Base-by-base conservation (phyloP, 768 basidiomycete genomes). In the Podaxis rugospora region DNA sequence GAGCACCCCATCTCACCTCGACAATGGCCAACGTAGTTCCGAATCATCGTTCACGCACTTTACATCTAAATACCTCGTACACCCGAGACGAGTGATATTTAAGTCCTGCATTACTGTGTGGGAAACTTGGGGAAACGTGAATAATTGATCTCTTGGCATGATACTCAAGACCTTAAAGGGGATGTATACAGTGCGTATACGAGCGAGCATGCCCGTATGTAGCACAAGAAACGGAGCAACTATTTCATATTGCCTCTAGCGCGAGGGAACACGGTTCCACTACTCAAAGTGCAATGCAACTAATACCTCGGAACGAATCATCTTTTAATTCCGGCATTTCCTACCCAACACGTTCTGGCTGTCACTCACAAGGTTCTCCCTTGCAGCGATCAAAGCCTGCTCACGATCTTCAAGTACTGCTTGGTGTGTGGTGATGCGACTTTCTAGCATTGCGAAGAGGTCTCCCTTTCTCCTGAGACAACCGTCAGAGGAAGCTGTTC, bases 311-410 rank as follows among this genome's bases (percentile, higher is more conserved):
- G 16, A 40, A 40, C 39, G 16, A 44, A 18, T 13, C n/a, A 44
- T n/a, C 42, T 44, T 6, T 18, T 44, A 18, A 44, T 44, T 18
- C 5, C 42, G 25, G 18, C 7, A 3, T 11, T 51, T 39, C 16
- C 46, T 36, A 6, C 52, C 59, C 14, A 61, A 6, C 21, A 61
- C 51, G 6, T 47, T 61, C 35, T 61, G 52, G 46, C 59, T 49
- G 4, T 49, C 52, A 11, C 16, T 54, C 5, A 61, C 28, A 18
- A 54, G 21, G 25, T 27, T 54, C n/a, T 54, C 46, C 25, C 25
- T 54, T 53, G 53, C 52, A 37, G 35, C 27, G 2, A 13, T 37
- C 44, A 61, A 55, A 5, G 59, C 52, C 13, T 55, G 6, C 55
- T 47, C 42, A 5, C 51, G 59, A 27, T 61, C 51, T 4, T 16